These are phyloP conservation scores for Neofusicoccum cordaticola DNA, from an alignment of 2,329 filamentous ascomycete species.

Conservation along the genomic window DNA sequence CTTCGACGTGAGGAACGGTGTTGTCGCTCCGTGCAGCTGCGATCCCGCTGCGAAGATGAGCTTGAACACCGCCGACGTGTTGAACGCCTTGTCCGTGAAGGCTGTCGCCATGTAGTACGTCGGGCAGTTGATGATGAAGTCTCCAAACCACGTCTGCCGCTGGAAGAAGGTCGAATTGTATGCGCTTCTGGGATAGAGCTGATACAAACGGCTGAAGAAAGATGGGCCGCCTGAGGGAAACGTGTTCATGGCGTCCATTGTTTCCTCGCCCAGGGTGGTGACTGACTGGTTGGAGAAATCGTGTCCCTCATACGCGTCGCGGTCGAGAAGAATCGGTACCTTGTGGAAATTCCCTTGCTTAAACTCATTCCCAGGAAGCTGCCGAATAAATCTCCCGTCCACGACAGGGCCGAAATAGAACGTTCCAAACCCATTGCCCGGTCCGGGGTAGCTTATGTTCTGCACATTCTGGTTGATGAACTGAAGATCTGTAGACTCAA, in stretches of 20 bases:
- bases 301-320: slow-evolving; percentile 39
- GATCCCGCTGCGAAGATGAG: slow-evolving; percentile 36
- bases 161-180: slow-evolving; percentile 40
- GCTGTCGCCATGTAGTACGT: slow-evolving; percentile 41
- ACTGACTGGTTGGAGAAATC: slow-evolving; percentile 32
- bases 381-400: slow-evolving; percentile 38
- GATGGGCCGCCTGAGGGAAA: slow-evolving; percentile 36
- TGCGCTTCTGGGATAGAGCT: slow-evolving; percentile 34
- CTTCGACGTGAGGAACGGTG: slow-evolving; percentile 1
- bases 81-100: slow-evolving; percentile 19
- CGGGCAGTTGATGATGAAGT: slow-evolving; percentile 44
- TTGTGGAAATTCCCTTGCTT: slow-evolving; percentile 32
- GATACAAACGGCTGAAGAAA: slow-evolving; percentile 40
- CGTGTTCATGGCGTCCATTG: slow-evolving; percentile 28
- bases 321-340: slow-evolving; percentile 36
- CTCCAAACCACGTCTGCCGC: slow-evolving; percentile 40
- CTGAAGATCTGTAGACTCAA: slow-evolving; percentile 29
- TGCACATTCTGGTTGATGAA: slow-evolving; percentile 30
- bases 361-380: slow-evolving; percentile 35
- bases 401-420: slow-evolving; percentile 43
- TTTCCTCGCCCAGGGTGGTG: slow-evolving; percentile 28
- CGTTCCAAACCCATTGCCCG: slow-evolving; percentile 31
- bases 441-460: slow-evolving; percentile 19
- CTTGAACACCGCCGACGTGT: slow-evolving; percentile 28
- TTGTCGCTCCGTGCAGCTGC: slow-evolving; percentile 31